Percentiles rank a stretch among this genome's conserved stretches.
These are phyloP conservation scores for Eucalyptus globulus DNA, from an alignment of 345 rosid species.

Conservation along the genomic window DNA sequence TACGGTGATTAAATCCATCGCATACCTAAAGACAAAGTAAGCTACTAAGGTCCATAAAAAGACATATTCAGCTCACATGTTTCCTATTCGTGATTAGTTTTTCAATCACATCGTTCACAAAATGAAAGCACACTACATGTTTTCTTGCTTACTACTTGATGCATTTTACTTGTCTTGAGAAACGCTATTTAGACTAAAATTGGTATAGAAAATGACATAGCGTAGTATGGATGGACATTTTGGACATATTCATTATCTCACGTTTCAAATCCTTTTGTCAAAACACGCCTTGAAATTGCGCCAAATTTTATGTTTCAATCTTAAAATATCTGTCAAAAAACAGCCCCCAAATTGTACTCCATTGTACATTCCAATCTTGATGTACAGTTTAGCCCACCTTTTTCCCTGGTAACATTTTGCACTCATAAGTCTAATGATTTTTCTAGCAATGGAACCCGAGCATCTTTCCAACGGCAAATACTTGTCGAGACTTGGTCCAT, in stretches of 20 bases:
- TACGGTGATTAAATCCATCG: neutral
- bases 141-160: neutral
- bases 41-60: neutral
- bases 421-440: neutral
- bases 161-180: neutral
- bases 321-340: neutral
- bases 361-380: neutral
- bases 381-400: neutral
- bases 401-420: neutral
- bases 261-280: neutral
- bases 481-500: neutral
- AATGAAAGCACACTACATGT: neutral
- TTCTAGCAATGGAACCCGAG: neutral
- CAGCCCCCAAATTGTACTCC: neutral
- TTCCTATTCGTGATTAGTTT: neutral
- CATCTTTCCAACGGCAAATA: neutral
- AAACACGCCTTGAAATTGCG: neutral
- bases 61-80: neutral
- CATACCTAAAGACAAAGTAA: neutral
- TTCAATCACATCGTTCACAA: neutral
- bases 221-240: neutral
- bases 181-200: neutral
- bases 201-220: neutral
- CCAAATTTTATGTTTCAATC: neutral
- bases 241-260: neutral